Base-by-base conservation (phyloP, 192 early-diverging fungal genomes). In the Phycomyces blakesleeanus region DNA sequence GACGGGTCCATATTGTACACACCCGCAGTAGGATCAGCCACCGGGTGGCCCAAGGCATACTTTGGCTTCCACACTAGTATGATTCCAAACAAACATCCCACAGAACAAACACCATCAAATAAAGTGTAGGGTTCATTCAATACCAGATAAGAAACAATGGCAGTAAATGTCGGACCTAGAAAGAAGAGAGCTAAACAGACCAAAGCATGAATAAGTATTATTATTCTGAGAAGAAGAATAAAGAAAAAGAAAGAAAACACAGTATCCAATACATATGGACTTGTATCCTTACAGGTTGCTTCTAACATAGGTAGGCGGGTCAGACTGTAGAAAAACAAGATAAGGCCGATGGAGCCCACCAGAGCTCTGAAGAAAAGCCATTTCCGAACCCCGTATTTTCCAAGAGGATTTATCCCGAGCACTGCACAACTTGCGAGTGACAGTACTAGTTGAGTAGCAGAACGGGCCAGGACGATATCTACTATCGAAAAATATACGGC, bases 401-500 rank as follows among this genome's bases (percentile, higher is more conserved):
- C 90, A 29, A 81, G 63, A 0, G 87, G 85, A 25, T 69, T 78
- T 51, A 84, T 64, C 0, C 76, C 57, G 15, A 81, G 68, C 38
- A 59, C 75, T 11, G 59, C 52, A 51, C 87, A 89, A 14, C 72
- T 75, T 2, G 78, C 37, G 7, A 87, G 72, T 2, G 84, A 85
- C 26, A 86, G 68, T 10, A 71, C 3, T 0, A 83, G 73, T 66
- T 92, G 90, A 21, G 88, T 58, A 12, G 90, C 51, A 25, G 87
- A 88, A 42, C 89, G 81, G 12, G 81, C 75, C 58, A 92, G 79
- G 7, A 92, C 88, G 18, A 90, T 82, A 69, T 89, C 78, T 1
- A 89, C 76, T 3, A 81, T 78, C 0, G 84, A 81, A 50, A 90
- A 81, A 0, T 54, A 53, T 16, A 73, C 50, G 4, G 79, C 73